A percentile compares a stretch with the other conserved stretches of the same genome.
phyloP scores from a whole-genome alignment of 352 stramenopile species.

The Aphanomyces astaci region DNA sequence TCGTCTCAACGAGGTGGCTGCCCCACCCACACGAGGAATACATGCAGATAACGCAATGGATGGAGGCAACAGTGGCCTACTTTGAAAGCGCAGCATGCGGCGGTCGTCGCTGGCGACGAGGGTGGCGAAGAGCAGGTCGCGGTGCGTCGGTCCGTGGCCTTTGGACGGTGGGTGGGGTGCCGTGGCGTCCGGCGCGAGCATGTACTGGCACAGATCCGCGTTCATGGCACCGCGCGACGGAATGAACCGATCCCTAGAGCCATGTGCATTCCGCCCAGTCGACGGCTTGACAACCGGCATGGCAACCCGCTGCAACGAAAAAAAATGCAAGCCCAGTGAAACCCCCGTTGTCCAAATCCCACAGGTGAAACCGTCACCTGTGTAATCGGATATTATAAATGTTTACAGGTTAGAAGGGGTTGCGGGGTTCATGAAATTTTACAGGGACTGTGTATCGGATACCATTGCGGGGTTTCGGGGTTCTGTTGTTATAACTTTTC shows the following conservation, averaged over 20 bases:
- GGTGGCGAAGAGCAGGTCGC: constrained; percentile 1
- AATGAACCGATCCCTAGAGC: background rate
- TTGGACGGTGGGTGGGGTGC: background rate
- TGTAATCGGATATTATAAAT: too few species aligned
- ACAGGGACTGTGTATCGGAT: too few species aligned
- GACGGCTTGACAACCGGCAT: background rate
- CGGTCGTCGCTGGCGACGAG: background rate
- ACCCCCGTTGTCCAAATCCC: background rate
- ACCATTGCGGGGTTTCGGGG: too few species aligned
- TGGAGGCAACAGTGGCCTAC: too few species aligned
- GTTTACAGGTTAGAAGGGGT: too few species aligned
- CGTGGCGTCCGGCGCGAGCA: background rate
- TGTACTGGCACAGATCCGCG: background rate
- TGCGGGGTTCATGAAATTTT: background rate
- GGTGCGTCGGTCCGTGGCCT: background rate
- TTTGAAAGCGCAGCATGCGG: constrained; percentile 5
- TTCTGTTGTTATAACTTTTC: too few species aligned
- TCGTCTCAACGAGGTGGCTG: constrained; percentile 30
- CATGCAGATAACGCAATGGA: too few species aligned
- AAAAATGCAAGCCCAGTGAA: background rate
- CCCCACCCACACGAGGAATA: too few species aligned
- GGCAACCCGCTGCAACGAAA: background rate
- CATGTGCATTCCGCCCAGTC: background rate
- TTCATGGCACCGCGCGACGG: constrained; percentile 4
- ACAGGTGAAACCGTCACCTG: background rate